A percentile compares a stretch with the other conserved stretches of the same genome.
Conservation (phyloP, 2,329 filamentous ascomycete species). For the Ophiostoma montium region DNA sequence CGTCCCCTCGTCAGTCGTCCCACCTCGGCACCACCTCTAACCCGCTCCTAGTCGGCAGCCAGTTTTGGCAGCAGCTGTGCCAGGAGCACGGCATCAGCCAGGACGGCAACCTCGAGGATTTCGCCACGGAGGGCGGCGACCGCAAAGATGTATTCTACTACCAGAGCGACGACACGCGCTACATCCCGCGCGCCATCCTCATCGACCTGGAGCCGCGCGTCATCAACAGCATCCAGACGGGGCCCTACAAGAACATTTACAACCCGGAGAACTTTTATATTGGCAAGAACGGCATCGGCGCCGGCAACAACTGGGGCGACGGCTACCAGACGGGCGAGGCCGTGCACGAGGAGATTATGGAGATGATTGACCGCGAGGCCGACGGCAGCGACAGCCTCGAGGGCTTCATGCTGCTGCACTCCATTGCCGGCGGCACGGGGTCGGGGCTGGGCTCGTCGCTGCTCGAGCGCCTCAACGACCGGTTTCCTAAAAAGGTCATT, state of each 20-base stretch:
- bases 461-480: conserved; percentile 87
- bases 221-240: conserved; percentile 81
- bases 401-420: conserved; percentile 98
- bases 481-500: conserved; percentile 97
- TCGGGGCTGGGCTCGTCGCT: conserved; percentile 93
- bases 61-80: conserved; percentile 98
- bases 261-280: conserved; percentile 99
- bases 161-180: conserved; percentile 96
- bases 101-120: conserved; percentile 93
- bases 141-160: conserved; percentile 99
- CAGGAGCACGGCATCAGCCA: conserved; percentile 96
- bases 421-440: conserved; percentile 91
- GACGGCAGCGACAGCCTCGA: conserved; percentile 96
- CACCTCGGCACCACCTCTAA: conserved; percentile 5
- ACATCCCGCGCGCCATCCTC: conserved; percentile 90
- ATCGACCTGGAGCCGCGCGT: conserved; percentile 90
- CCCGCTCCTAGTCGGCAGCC: conserved; percentile 94
- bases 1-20: no score
- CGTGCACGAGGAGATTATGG: conserved; percentile 93
- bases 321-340: conserved; percentile 86
- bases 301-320: conserved; percentile 96
- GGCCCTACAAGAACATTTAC: conserved; percentile 96
- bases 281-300: conserved; percentile 82
- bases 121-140: conserved; percentile 93
- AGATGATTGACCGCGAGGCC: conserved; percentile 98